Conservation (phyloP, 306 rosid genomes). For the Parietaria judaica region DNA sequence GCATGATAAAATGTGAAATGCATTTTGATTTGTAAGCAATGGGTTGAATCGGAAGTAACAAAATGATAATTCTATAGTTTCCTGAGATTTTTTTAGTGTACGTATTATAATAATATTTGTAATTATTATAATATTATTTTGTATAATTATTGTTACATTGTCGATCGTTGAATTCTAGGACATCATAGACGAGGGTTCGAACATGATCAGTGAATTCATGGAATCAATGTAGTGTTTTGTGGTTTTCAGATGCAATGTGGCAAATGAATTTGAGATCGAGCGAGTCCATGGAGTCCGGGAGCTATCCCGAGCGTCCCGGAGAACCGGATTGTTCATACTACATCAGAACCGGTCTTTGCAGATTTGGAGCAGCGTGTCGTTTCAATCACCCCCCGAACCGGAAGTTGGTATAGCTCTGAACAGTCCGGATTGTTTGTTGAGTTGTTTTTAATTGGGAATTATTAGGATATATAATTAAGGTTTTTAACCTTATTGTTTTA, state of each 20-base stretch:
- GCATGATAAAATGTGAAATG: too few relatives aligned
- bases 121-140: too few relatives aligned
- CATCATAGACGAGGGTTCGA: too few relatives aligned
- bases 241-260: conserved; percentile 84
- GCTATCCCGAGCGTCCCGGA: conserved; percentile 88
- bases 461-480: too few relatives aligned
- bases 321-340: conserved; percentile 95
- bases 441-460: too few relatives aligned
- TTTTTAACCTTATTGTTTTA: too few relatives aligned
- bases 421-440: neutral
- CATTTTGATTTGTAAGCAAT: too few relatives aligned
- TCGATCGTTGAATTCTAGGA: neutral
- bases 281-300: conserved; percentile 81
- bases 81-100: too few relatives aligned
- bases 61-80: too few relatives aligned
- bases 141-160: neutral
- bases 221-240: conserved; percentile 19
- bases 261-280: conserved; percentile 81
- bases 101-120: too few relatives aligned
- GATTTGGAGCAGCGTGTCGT: conserved; percentile 94
- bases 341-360: conserved; percentile 90
- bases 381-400: conserved; percentile 96
- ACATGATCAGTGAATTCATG: neutral
- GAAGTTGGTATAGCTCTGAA: conserved; percentile 60
- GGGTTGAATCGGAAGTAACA: neutral